Evolutionary conservation across 129 eudicot genomes (phyloP).

Genomic region (Artemisia argyi): DNA sequence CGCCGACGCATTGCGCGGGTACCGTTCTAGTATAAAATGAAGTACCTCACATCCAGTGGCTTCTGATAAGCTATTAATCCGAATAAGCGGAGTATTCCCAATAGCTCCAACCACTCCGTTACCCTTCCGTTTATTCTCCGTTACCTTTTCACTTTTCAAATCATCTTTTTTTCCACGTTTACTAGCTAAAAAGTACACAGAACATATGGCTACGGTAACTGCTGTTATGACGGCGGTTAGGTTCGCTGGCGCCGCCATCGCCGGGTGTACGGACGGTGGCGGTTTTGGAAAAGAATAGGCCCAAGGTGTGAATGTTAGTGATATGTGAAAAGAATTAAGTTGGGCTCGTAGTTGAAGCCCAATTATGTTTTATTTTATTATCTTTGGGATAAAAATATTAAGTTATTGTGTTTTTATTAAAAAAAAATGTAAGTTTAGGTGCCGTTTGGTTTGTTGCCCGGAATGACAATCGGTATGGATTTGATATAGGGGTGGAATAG

Average conservation of each 20-base stretch:
- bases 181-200: constrained; percentile 38
- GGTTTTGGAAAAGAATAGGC: not conserved
- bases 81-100: constrained; percentile 90
- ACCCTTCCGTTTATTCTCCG: constrained; percentile 28
- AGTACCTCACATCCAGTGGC: constrained; percentile 95
- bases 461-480: too few relatives aligned
- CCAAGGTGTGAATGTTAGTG: not conserved
- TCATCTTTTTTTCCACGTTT: constrained; percentile 22
- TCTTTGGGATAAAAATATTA: too few relatives aligned
- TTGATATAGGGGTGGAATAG: too few relatives aligned
- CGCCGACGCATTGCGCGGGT: too few relatives aligned
- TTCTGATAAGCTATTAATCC: constrained; percentile 84
- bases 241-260: constrained; percentile 42
- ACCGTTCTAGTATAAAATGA: too few relatives aligned
- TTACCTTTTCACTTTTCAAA: not conserved
- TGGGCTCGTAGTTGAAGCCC: not conserved
- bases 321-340: too few relatives aligned
- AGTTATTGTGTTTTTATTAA: not conserved
- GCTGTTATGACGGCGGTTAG: constrained; percentile 46
- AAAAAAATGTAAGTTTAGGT: not conserved
- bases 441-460: too few relatives aligned
- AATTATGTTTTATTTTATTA: too few relatives aligned
- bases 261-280: constrained; percentile 25
- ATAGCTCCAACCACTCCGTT: constrained; percentile 74
- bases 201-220: constrained; percentile 37